These are phyloP conservation scores for Guadua angustifolia DNA, from an alignment of 176 grass and related monocot species.

Conservation along the genomic window DNA sequence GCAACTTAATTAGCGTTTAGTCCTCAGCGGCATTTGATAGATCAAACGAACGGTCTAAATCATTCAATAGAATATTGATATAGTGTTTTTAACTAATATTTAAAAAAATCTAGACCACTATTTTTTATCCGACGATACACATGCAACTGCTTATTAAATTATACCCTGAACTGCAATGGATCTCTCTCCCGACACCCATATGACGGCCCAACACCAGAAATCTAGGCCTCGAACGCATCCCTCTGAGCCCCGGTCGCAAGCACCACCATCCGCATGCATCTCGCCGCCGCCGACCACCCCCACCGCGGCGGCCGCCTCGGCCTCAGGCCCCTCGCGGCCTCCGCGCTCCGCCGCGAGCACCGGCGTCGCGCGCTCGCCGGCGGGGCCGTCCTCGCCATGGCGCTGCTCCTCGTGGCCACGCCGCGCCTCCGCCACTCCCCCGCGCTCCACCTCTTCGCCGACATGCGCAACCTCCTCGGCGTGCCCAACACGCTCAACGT, in stretches of 20 bases:
- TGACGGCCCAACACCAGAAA: slow-evolving; percentile 25
- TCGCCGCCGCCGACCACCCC: slow-evolving; percentile 48
- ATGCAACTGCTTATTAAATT: too few relatives aligned
- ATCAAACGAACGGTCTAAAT: too few relatives aligned
- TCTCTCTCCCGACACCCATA: too few relatives aligned
- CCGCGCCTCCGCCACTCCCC: slow-evolving; percentile 80
- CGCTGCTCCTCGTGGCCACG: slow-evolving; percentile 76
- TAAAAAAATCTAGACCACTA: too few relatives aligned
- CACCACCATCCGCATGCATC: slow-evolving; percentile 47
- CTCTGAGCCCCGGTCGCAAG: neutral
- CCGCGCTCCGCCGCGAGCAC: slow-evolving; percentile 39
- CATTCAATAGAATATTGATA: too few relatives aligned
- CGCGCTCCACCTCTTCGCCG: slow-evolving; percentile 91
- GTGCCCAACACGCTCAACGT: slow-evolving; percentile 98
- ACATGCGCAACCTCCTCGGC: slow-evolving; percentile 95
- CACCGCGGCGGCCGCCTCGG: slow-evolving; percentile 39
- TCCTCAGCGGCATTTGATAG: too few relatives aligned
- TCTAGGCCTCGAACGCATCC: neutral
- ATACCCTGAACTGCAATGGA: too few relatives aligned
- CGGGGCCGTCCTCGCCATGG: slow-evolving; percentile 51
- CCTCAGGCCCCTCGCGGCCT: slow-evolving; percentile 31
- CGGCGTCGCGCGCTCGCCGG: slow-evolving; percentile 54
- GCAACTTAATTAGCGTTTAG: too few relatives aligned
- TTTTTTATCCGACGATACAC: too few relatives aligned
- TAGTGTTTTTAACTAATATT: too few relatives aligned